phyloP scores from a whole-genome alignment of 805 yeast genomes.

The Kuraishia molischiana region DNA sequence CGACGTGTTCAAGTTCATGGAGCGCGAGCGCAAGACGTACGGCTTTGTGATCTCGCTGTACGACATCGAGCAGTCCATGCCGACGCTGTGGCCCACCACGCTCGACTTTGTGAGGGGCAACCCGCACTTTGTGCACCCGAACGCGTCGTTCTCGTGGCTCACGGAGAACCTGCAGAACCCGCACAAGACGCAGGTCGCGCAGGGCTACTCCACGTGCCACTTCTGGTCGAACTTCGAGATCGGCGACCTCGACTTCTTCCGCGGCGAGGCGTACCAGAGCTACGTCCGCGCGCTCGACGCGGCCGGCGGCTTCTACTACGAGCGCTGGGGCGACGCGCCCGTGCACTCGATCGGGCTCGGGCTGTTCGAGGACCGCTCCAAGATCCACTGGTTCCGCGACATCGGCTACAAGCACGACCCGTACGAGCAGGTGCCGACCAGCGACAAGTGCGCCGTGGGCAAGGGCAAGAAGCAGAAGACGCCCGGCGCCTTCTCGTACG shows the following conservation, averaged over 20 bases:
- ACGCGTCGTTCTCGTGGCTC: conserved; percentile 46
- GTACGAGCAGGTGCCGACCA: conserved; percentile 65
- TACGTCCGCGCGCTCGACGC: conserved; percentile 59
- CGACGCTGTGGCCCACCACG: conserved; percentile 62
- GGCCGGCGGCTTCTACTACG: conserved; percentile 79
- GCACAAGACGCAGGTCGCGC: conserved; percentile 24
- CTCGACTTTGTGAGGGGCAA: conserved; percentile 43
- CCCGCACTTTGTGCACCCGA: conserved; percentile 46
- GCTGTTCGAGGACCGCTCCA: conserved; percentile 56
- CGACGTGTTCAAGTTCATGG: conserved; percentile 71
- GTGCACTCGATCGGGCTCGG: conserved; percentile 72
- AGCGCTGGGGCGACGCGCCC: conserved; percentile 93
- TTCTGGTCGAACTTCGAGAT: conserved; percentile 90
- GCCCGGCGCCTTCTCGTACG: conserved; percentile 47
- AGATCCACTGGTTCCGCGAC: conserved; percentile 82
- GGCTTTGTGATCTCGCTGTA: conserved; percentile 66
- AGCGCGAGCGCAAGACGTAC: conserved; percentile 54
- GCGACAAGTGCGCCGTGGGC: conserved; percentile 33
- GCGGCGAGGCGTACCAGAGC: conserved; percentile 53
- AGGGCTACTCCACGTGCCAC: conserved; percentile 56
- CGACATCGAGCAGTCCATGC: conserved; percentile 58
- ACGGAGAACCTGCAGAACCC: conserved; percentile 44
- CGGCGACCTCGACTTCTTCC: conserved; percentile 72
- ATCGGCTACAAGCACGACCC: conserved; percentile 74
- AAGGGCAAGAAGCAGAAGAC: conserved; percentile 2